Conservation (phyloP, 2,329 filamentous ascomycete genomes). For the Sporothrix globosa region DNA sequence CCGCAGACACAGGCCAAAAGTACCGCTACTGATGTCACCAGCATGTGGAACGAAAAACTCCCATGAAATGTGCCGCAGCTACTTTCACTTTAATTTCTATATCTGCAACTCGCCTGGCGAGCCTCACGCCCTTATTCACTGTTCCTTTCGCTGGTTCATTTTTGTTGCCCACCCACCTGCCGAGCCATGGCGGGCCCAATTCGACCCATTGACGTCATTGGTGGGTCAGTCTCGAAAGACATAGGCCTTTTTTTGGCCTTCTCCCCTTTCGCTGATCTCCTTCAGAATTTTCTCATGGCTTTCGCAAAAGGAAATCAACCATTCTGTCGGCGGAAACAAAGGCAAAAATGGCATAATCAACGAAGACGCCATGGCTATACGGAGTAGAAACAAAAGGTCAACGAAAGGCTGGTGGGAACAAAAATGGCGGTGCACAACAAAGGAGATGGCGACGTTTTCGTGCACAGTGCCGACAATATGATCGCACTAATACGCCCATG, state of each 20-base stretch:
- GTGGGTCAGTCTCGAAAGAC: slow-evolving; percentile 27
- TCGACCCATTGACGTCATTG: slow-evolving; percentile 29
- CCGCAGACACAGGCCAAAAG: not conserved
- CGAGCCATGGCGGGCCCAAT: slow-evolving; percentile 14
- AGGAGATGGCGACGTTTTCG: not conserved
- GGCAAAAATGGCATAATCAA: not conserved
- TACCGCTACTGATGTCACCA: slow-evolving; percentile 2
- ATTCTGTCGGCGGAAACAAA: not conserved
- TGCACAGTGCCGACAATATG: not conserved
- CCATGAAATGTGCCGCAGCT: not conserved
- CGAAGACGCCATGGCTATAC: not conserved
- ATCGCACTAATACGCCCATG: not conserved
- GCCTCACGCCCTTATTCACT: not conserved
- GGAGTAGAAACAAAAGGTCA: too few relatives aligned
- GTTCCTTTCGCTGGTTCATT: too few relatives aligned
- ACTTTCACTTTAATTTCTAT: slow-evolving; percentile 2
- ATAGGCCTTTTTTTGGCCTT: not conserved
- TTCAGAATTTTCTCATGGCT: not conserved
- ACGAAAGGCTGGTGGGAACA: too few relatives aligned
- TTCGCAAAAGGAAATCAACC: not conserved
- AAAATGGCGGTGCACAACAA: slow-evolving; percentile 16
- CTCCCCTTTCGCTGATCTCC: not conserved
- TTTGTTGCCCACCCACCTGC: slow-evolving; percentile 6
- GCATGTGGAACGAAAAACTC: not conserved
- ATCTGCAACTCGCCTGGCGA: too few relatives aligned